These are phyloP conservation scores for Akanthomyces muscarius DNA, from an alignment of 2,329 filamentous ascomycete species.

Conservation along the genomic window DNA sequence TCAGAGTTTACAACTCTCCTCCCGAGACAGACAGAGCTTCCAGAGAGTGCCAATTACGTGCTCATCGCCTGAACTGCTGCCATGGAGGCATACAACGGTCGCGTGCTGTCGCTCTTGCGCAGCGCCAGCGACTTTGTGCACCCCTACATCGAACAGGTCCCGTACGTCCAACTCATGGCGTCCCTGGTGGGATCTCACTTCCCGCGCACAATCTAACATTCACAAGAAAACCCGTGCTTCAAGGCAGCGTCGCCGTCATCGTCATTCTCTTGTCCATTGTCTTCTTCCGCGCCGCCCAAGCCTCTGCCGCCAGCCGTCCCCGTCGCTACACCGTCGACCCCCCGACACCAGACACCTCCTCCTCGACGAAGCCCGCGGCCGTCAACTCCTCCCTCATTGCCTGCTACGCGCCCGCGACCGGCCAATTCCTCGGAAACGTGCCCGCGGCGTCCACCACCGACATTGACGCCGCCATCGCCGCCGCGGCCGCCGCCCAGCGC, in stretches of 20 bases:
- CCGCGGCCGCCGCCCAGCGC: constrained; percentile 69
- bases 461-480: constrained; percentile 74
- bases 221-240: constrained; percentile 27
- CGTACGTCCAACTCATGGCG: not conserved
- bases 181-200: not conserved
- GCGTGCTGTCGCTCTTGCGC: constrained; percentile 7
- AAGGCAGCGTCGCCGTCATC: constrained; percentile 27
- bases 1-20: not conserved
- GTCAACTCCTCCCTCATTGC: constrained; percentile 66
- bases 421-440: constrained; percentile 72
- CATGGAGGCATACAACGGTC: constrained; percentile 16
- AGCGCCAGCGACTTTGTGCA: constrained; percentile 6
- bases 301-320: constrained; percentile 35
- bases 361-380: constrained; percentile 54
- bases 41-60: not conserved
- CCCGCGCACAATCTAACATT: not conserved
- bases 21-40: not conserved
- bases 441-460: constrained; percentile 71
- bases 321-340: constrained; percentile 57
- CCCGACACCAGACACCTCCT: constrained; percentile 56
- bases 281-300: constrained; percentile 28
- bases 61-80: not conserved
- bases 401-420: constrained; percentile 88
- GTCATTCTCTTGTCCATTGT: constrained; percentile 30
- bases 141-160: constrained; percentile 15